Conservation (phyloP, 208 protist genomes). For the Leishmania martiniquensis region DNA sequence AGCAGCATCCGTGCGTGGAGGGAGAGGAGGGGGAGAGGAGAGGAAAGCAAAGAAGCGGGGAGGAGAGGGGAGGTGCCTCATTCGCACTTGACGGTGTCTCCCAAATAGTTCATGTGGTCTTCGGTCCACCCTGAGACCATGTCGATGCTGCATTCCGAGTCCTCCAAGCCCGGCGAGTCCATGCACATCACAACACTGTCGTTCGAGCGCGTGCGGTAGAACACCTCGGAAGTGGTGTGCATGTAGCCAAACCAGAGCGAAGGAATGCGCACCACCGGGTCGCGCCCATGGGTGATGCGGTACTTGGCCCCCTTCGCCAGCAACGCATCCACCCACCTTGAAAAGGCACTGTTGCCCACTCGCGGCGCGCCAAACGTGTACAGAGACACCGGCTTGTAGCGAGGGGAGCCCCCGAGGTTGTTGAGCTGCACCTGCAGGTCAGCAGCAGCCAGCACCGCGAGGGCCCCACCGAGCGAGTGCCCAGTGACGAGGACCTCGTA, state of each 20-base stretch:
- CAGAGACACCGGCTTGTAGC: slow-evolving; percentile 11
- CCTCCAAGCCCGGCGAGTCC: neutral
- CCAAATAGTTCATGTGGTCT: slow-evolving; percentile 6
- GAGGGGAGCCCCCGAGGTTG: neutral
- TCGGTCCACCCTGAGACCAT: neutral
- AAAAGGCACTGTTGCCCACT: slow-evolving; percentile 55
- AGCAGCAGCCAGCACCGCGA: slow-evolving; percentile 1
- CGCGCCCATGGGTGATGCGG: slow-evolving; percentile 46
- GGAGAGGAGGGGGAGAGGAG: too few relatives aligned
- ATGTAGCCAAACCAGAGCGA: slow-evolving; percentile 35
- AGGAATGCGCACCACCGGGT: slow-evolving; percentile 48
- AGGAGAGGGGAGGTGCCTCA: too few relatives aligned
- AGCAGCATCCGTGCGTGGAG: too few relatives aligned
- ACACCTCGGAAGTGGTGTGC: slow-evolving; percentile 41
- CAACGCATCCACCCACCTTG: slow-evolving; percentile 16
- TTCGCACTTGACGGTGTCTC: neutral
- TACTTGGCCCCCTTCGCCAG: slow-evolving; percentile 27
- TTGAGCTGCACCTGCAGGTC: slow-evolving; percentile 2
- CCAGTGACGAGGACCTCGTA: slow-evolving; percentile 5
- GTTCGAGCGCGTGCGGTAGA: slow-evolving; percentile 24
- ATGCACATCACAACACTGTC: neutral
- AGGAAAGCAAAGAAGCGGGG: too few relatives aligned
- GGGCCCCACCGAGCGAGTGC: slow-evolving; percentile 5
- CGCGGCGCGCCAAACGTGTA: slow-evolving; percentile 69
- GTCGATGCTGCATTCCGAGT: neutral